A percentile compares a stretch with the other conserved stretches of the same genome.
Evolutionary conservation across 2,329 filamentous ascomycete genomes (phyloP).

Genomic region (Tolypocladium tundrense): DNA sequence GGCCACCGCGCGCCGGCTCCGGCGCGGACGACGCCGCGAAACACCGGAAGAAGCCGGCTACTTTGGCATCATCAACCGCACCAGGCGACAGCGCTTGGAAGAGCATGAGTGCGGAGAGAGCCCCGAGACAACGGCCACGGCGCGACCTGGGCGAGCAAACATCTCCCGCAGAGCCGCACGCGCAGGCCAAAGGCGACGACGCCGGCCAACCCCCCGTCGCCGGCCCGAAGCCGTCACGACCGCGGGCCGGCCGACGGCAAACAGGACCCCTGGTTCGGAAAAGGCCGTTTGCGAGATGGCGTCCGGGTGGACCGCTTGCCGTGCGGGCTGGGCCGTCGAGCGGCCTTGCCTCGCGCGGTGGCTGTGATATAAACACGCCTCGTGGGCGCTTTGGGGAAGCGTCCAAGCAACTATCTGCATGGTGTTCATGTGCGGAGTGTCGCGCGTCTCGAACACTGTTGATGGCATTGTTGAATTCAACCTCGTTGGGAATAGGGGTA

Average conservation of each 20-base stretch:
- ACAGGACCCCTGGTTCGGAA: not conserved
- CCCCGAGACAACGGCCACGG: no score
- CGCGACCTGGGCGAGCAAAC: no score
- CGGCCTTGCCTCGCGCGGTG: not conserved
- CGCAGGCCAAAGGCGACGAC: not conserved
- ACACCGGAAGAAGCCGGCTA: not conserved
- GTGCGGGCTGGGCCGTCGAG: not conserved
- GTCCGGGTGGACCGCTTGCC: not conserved
- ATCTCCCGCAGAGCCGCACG: not conserved
- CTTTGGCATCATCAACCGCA: slow-evolving; percentile 1
- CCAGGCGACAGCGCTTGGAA: no score
- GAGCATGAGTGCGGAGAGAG: no score
- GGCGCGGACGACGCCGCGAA: not conserved
- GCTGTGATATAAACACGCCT: no score
- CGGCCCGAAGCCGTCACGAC: no score
- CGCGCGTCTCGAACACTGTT: not conserved
- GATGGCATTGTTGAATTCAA: not conserved
- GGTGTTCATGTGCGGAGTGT: no score
- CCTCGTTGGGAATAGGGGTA: not conserved
- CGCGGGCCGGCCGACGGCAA: not conserved
- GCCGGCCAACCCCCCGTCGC: no score
- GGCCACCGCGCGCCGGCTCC: not conserved
- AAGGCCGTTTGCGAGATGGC: not conserved
- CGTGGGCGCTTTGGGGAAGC: no score
- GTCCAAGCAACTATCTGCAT: not conserved